phyloP scores from a whole-genome alignment of 176 grass and related monocot genomes.

The Typha latifolia region DNA sequence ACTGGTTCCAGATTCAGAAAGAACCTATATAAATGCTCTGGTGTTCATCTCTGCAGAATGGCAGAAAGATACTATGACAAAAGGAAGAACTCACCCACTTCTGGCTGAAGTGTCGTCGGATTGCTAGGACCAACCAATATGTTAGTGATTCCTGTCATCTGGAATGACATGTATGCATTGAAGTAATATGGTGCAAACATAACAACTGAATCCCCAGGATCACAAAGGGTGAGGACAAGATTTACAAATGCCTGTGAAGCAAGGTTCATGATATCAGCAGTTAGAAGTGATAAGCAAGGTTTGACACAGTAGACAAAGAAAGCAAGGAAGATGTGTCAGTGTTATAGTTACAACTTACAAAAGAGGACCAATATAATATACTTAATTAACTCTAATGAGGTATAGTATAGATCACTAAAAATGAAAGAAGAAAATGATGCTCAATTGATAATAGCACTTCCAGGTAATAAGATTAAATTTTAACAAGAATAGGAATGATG shows the following conservation, averaged over 20 bases:
- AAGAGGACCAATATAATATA: too few relatives aligned
- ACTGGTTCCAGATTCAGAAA: too few relatives aligned
- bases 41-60: not conserved
- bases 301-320: conserved; percentile 14
- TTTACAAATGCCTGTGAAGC: conserved; percentile 87
- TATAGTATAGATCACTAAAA: too few relatives aligned
- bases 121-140: conserved; percentile 69
- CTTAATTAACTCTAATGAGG: too few relatives aligned
- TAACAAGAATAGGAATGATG: too few relatives aligned
- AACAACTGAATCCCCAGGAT: conserved; percentile 90
- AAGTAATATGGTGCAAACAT: conserved; percentile 99
- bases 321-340: conserved; percentile 1
- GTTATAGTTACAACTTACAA: not conserved
- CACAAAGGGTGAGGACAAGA: conserved; percentile 79
- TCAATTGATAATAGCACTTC: too few relatives aligned
- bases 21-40: too few relatives aligned
- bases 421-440: too few relatives aligned
- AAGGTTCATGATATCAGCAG: conserved; percentile 8
- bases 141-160: conserved; percentile 90
- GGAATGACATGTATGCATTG: conserved; percentile 97
- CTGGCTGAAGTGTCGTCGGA: conserved; percentile 72
- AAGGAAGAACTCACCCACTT: conserved; percentile 40
- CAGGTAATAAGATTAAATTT: too few relatives aligned
- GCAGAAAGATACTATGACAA: not conserved
- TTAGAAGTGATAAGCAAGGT: not conserved